phyloP scores from a whole-genome alignment of 768 basidiomycete genomes.

The Psilocybe sp. region DNA sequence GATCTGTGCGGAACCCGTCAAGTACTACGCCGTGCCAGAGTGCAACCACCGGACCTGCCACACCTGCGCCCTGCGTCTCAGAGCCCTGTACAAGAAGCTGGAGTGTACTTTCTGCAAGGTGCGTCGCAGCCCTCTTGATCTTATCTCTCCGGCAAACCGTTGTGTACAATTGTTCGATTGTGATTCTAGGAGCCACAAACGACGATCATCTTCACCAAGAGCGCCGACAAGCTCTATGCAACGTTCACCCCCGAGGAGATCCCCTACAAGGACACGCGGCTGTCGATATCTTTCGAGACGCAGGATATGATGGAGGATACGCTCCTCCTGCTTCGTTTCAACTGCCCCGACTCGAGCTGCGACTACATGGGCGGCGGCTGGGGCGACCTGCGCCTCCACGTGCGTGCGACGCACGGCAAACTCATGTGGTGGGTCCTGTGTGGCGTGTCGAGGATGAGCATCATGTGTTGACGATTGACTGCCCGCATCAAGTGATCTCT shows the following conservation, averaged over 20 bases:
- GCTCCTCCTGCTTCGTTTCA: conserved; percentile 87
- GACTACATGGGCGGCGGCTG: conserved; percentile 84
- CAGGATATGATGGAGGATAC: conserved; percentile 95
- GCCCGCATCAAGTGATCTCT: conserved; percentile 62
- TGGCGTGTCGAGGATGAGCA: neutral
- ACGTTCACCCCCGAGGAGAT: conserved; percentile 55
- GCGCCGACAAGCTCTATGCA: conserved; percentile 57
- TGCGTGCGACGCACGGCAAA: conserved; percentile 69
- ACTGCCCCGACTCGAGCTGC: conserved; percentile 85
- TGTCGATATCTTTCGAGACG: conserved; percentile 84
- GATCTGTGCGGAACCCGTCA: conserved; percentile 94
- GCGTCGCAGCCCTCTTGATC: conserved; percentile 12
- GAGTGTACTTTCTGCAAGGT: conserved; percentile 99
- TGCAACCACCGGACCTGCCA: conserved; percentile 97
- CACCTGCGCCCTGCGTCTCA: conserved; percentile 82
- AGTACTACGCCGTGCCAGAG: conserved; percentile 82
- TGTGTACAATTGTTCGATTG: neutral
- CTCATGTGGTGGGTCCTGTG: conserved; percentile 68
- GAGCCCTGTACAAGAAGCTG: conserved; percentile 90
- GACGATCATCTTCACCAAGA: conserved; percentile 71
- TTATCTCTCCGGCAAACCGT: too few relatives aligned
- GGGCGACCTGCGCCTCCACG: conserved; percentile 86
- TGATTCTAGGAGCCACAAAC: conserved; percentile 62
- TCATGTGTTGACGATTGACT: neutral
- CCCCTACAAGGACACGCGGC: conserved; percentile 65